Percentiles rank a stretch among this genome's conserved stretches.
phyloP scores from a whole-genome alignment of 768 basidiomycete genomes.

The Amanita pseudoporphyria region DNA sequence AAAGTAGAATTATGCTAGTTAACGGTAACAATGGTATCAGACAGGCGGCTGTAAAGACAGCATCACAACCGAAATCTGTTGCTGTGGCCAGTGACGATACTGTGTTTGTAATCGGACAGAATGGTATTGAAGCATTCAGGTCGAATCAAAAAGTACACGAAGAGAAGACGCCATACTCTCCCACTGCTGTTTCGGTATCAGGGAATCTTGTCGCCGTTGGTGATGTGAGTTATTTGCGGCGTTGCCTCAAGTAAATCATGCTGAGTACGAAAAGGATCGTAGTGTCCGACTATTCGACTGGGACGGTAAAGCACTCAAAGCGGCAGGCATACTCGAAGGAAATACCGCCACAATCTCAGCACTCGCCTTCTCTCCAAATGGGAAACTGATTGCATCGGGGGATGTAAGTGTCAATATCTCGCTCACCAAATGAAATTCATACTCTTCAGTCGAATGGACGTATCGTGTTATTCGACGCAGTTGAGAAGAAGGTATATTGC shows the following conservation, averaged over 20 bases:
- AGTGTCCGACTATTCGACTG: conserved; percentile 70
- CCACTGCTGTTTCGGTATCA: conserved; percentile 47
- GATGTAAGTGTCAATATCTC: conserved; percentile 49
- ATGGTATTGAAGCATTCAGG: conserved; percentile 54
- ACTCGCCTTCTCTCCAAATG: conserved; percentile 75
- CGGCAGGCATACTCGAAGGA: conserved; percentile 48
- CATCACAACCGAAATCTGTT: conserved; percentile 62
- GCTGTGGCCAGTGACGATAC: conserved; percentile 49
- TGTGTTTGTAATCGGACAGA: conserved; percentile 54
- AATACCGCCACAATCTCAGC: conserved; percentile 65
- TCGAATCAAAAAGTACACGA: conserved; percentile 60
- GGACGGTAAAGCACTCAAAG: conserved; percentile 54
- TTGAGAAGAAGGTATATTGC: conserved; percentile 45
- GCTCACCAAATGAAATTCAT: neutral
- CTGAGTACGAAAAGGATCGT: conserved; percentile 38
- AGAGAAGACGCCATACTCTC: conserved; percentile 38
- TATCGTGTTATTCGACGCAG: conserved; percentile 67
- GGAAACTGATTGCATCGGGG: conserved; percentile 65
- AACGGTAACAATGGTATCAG: conserved; percentile 21
- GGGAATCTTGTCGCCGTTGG: conserved; percentile 58
- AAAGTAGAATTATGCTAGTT: neutral
- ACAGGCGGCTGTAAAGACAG: conserved; percentile 38
- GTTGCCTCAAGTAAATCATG: neutral
- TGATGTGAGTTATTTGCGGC: conserved; percentile 37
- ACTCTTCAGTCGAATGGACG: conserved; percentile 62